Conservation (phyloP, 2,329 filamentous ascomycete genomes). For the Fonsecaea pedrosoi region DNA sequence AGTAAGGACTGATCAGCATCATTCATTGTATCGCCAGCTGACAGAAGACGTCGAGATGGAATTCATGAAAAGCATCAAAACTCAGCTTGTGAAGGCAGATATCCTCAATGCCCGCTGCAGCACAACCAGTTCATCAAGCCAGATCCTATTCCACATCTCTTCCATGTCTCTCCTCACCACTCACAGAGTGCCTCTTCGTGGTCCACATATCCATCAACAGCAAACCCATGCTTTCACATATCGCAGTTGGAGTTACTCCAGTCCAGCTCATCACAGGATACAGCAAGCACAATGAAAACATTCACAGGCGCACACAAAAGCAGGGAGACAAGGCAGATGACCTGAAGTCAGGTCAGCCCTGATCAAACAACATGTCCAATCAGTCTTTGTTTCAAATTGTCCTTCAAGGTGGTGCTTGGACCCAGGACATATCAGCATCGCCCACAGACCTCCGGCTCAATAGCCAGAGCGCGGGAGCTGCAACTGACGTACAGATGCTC, state of each 20-base stretch:
- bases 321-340: background rate
- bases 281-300: background rate
- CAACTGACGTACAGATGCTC: conserved; percentile 36
- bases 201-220: background rate
- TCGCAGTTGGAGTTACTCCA: background rate
- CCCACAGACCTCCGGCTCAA: conserved; percentile 39
- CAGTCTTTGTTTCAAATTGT: conserved; percentile 40
- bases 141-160: background rate
- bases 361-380: conserved; percentile 39
- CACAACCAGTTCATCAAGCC: background rate
- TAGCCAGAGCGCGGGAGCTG: conserved; percentile 39
- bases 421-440: conserved; percentile 42
- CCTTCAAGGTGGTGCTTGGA: conserved; percentile 41
- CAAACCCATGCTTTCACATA: background rate
- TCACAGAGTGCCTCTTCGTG: background rate
- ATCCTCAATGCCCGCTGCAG: background rate
- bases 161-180: background rate
- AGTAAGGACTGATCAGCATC: background rate
- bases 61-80: background rate
- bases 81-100: background rate
- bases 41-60: background rate
- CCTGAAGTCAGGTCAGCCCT: background rate
- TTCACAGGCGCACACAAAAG: background rate
- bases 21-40: background rate
- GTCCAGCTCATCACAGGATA: background rate